Evolutionary conservation across 1,284 basidiomycete species (phyloP).

Genomic region (Ganoderma resinaceum): DNA sequence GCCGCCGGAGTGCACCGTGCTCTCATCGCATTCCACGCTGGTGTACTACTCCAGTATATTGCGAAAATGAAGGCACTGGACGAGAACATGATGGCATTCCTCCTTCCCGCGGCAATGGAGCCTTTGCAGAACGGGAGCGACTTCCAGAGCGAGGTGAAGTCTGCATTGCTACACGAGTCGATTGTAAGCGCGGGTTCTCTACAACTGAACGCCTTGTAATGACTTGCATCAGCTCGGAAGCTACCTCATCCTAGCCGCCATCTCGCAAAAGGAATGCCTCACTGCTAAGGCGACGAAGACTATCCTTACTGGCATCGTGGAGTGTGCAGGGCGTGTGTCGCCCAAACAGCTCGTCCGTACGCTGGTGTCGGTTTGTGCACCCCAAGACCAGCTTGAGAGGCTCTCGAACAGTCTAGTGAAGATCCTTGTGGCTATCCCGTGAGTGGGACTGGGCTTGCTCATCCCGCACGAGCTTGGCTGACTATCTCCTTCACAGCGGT

Average conservation of each 20-base stretch:
- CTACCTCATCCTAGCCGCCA: slow-evolving; percentile 71
- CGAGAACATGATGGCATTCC: slow-evolving; percentile 66
- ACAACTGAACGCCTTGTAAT: not conserved
- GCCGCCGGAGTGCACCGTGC: slow-evolving; percentile 67
- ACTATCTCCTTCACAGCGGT: slow-evolving; percentile 48
- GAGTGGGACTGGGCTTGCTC: slow-evolving; percentile 34
- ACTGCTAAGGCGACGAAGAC: slow-evolving; percentile 61
- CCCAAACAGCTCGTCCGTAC: slow-evolving; percentile 65
- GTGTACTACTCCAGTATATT: slow-evolving; percentile 83
- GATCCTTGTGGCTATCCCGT: slow-evolving; percentile 53
- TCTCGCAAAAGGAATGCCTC: slow-evolving; percentile 70
- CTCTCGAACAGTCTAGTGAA: slow-evolving; percentile 53
- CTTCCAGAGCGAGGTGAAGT: slow-evolving; percentile 27
- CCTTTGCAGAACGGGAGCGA: slow-evolving; percentile 52
- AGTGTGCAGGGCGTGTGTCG: slow-evolving; percentile 54
- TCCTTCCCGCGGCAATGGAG: slow-evolving; percentile 67
- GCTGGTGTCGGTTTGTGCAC: slow-evolving; percentile 62
- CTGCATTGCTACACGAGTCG: slow-evolving; percentile 51
- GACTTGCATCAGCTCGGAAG: slow-evolving; percentile 63
- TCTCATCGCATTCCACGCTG: slow-evolving; percentile 86
- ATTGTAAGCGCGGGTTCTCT: slow-evolving; percentile 51
- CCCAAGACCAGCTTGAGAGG: slow-evolving; percentile 57
- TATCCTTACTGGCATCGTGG: slow-evolving; percentile 62
- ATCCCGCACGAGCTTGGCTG: not conserved
- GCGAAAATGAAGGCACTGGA: slow-evolving; percentile 60